Conservation (phyloP, 179 eudicot genomes). For the Carnegiea gigantea region DNA sequence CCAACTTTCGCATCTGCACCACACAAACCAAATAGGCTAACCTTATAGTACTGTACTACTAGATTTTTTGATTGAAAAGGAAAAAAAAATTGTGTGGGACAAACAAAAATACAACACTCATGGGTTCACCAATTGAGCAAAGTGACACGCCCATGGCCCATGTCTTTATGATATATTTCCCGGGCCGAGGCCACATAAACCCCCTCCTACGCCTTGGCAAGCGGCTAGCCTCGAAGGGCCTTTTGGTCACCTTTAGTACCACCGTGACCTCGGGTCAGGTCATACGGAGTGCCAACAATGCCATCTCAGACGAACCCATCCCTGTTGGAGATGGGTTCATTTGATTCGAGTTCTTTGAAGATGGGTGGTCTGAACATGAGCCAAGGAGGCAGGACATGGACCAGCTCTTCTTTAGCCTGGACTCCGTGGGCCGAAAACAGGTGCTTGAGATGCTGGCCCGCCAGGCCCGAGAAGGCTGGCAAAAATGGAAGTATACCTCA, state of each 20-base stretch:
- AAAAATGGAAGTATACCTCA: too few species aligned
- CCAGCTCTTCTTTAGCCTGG: slow-evolving; percentile 14
- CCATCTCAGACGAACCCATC: slow-evolving; percentile 29
- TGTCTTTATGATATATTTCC: slow-evolving; percentile 42
- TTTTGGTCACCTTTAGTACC: slow-evolving; percentile 47
- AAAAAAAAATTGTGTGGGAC: too few species aligned
- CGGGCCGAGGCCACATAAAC: slow-evolving; percentile 58
- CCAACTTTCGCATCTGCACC: neutral
- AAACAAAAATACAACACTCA: neutral
- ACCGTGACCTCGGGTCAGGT: slow-evolving; percentile 35
- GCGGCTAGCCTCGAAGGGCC: slow-evolving; percentile 35
- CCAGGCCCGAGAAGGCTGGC: neutral
- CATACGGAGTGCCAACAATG: slow-evolving; percentile 8
- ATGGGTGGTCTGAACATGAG: slow-evolving; percentile 48
- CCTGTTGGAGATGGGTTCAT: slow-evolving; percentile 58
- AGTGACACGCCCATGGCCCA: slow-evolving; percentile 10
- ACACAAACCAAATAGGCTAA: neutral
- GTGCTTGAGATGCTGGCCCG: neutral
- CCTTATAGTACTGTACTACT: neutral
- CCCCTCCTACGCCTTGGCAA: slow-evolving; percentile 51
- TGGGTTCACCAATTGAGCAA: neutral
- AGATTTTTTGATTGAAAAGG: too few species aligned
- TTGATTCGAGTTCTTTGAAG: slow-evolving; percentile 72
- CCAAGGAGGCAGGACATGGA: slow-evolving; percentile 47
- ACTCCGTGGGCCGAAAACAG: neutral